Evolutionary conservation across 768 basidiomycete genomes (phyloP), one percentile per base, ranked within the genome.

Genomic region (Cystoderma amianthinum): DNA sequence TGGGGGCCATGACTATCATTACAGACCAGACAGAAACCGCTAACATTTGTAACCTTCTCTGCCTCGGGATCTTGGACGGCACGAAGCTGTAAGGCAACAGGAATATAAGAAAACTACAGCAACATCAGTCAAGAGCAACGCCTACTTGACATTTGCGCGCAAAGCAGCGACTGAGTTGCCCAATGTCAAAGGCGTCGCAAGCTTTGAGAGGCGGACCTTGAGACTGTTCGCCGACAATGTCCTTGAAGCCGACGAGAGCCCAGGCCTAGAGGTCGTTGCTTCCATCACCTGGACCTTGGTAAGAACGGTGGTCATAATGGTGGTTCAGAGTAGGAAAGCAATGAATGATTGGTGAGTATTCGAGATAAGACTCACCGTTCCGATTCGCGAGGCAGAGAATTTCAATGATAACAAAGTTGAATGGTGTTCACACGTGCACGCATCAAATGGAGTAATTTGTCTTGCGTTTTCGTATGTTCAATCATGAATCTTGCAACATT

Each of bases 11-110:
- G 2, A 86, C 73, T 39, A 96, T 80, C 59, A 82, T 64, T n/a
- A 84, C 76, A 20, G 88, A 87, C 91, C 89, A 95, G 39, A 81
- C 48, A 12, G 93, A 88, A 35, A 98, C 95, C 0, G 78, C 84
- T 48, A 91, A 68, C 50, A 88, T 97, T 67, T 98, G 94, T 44
- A 95, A 59, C 51, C 93, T 71, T 50, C 93, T 74, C 60, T 84
- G 85, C 45, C 82, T 74, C 12, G 94, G 94, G 52, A 97, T 85
- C 53, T 78, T 77, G 5, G 89, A 75, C 0, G 93, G 93, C 1
- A 83, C 93, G 56, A 92, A 96, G 38, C 86, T 88, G 47, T 13
- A 45, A 39, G 11, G 7, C 18, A 20, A 23, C 16, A 21, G 13
- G 17, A 18, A 11, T 11, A 10, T 18, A 11, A 9, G 9, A 1